Base-by-base conservation (phyloP, 805 yeast species). In the Wickerhamiella azyma region DNA sequence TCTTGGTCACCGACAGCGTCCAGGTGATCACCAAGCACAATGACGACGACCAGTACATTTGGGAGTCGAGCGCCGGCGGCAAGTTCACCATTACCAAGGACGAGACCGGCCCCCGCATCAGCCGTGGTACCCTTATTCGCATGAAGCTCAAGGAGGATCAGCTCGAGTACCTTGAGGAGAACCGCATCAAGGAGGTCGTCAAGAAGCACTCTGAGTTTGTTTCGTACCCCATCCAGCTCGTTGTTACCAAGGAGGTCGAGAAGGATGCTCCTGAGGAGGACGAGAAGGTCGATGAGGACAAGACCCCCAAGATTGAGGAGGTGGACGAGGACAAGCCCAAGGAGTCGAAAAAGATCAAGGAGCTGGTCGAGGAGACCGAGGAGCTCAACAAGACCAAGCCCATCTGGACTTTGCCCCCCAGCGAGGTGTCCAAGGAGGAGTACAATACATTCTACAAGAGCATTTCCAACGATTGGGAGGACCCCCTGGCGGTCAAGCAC, bases 21-120 rank as follows among this genome's bases (percentile, higher is more conserved):
- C 96, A 92, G 74, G 99, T 92, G 60, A 85, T 92, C 66, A 85
- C 98, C 52, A 92, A 92, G 77, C 81, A 86, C 78, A 92, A 92
- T 66, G 99, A 92, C 63, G 99, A 92, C 67, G 97, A 92, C 68
- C 99, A 92, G 75, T 92, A 92, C 80, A 74, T 92, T 61, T 92
- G 99, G 99, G 98, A 92, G 75, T 92, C 98, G 43, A 88, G 92
- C 62, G 99, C 99, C 55, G 99, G 98, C 69, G 99, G 99, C 67
- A 89, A 92, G 74, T 92, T 92, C 77, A 85, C 96, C 60, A 85
- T 92, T 62, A 77, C 96, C 52, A 74, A 83, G 60, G 99, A 92
- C 64, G 44, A 43, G 26, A 89, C 81, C 65, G 81, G 83, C 67
- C 94, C 84, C 75, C 80, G 70, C 65, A 73, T 92, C 57, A 76